These are phyloP conservation scores for Teunomyces gatunensis DNA, from an alignment of 805 yeast species.

Conservation along the genomic window DNA sequence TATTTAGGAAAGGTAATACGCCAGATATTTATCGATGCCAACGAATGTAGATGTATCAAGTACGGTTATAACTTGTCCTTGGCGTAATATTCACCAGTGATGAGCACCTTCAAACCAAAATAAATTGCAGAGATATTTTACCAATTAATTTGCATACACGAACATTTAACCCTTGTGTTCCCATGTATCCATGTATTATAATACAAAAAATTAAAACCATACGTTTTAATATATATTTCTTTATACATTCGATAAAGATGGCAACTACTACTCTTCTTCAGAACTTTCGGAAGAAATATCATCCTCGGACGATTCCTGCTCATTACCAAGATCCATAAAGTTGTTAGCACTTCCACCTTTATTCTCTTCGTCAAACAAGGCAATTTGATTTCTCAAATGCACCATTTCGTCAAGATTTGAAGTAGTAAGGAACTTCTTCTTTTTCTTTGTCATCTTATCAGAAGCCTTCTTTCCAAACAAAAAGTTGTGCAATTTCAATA, in stretches of 20 bases:
- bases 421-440: conserved; percentile 34
- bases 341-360: conserved; percentile 14
- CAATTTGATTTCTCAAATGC: conserved; percentile 53
- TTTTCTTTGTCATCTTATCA: conserved; percentile 41
- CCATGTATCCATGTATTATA: neutral
- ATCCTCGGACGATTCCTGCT: conserved; percentile 49
- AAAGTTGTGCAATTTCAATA: conserved; percentile 78
- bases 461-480: conserved; percentile 51
- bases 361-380: conserved; percentile 38
- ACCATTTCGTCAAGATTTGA: conserved; percentile 55
- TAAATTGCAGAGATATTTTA: too few species aligned
- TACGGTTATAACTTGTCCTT: too few species aligned
- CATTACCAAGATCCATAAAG: conserved; percentile 32
- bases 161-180: neutral
- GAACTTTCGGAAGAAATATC: conserved; percentile 58
- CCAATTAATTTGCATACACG: neutral
- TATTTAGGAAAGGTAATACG: neutral
- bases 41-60: too few species aligned
- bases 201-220: neutral
- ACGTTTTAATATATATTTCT: conserved; percentile 1
- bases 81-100: too few species aligned
- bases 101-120: too few species aligned
- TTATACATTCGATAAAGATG: conserved; percentile 4
- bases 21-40: too few species aligned
- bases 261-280: conserved; percentile 62